Evolutionary conservation across 179 eudicot genomes (phyloP).

Genomic region (Beta corolliflora): DNA sequence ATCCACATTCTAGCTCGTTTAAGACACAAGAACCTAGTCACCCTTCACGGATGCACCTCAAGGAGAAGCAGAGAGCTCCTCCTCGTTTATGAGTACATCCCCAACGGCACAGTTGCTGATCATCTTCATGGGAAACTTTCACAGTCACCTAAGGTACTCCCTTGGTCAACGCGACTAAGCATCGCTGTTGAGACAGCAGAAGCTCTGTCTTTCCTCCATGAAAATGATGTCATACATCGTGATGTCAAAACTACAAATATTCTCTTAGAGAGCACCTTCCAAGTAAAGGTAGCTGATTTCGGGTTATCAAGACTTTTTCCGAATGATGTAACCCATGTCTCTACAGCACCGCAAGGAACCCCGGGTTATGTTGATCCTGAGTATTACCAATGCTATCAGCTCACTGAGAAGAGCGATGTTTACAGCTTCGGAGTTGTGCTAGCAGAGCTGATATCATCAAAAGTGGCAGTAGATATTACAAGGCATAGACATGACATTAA

Average conservation of each 20-base stretch:
- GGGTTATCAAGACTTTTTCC: constrained; percentile 55
- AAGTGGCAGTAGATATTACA: constrained; percentile 47
- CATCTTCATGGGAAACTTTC: constrained; percentile 49
- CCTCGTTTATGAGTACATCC: constrained; percentile 75
- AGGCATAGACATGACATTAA: constrained; percentile 50
- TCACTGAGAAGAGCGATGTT: constrained; percentile 53
- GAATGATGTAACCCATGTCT: constrained; percentile 50
- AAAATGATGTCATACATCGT: constrained; percentile 56
- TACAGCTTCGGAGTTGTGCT: constrained; percentile 53
- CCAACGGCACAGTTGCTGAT: constrained; percentile 89
- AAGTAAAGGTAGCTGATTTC: constrained; percentile 65
- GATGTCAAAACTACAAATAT: constrained; percentile 57
- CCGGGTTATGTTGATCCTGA: constrained; percentile 59
- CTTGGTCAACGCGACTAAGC: constrained; percentile 49
- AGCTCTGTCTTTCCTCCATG: constrained; percentile 55
- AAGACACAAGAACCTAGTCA: constrained; percentile 45
- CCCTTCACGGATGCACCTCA: constrained; percentile 50
- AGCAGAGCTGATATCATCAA: constrained; percentile 45
- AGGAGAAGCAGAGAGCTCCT: constrained; percentile 51
- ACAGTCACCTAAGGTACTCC: constrained; percentile 24
- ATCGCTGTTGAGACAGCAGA: constrained; percentile 60
- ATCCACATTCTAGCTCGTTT: constrained; percentile 42
- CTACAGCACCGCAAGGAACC: constrained; percentile 67
- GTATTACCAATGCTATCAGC: constrained; percentile 42
- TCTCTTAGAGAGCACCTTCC: constrained; percentile 45